A percentile compares a stretch with the other conserved stretches of the same genome.
Evolutionary conservation across 164 flowering plant genomes (phyloP).

Genomic region (Stephania cephalantha): DNA sequence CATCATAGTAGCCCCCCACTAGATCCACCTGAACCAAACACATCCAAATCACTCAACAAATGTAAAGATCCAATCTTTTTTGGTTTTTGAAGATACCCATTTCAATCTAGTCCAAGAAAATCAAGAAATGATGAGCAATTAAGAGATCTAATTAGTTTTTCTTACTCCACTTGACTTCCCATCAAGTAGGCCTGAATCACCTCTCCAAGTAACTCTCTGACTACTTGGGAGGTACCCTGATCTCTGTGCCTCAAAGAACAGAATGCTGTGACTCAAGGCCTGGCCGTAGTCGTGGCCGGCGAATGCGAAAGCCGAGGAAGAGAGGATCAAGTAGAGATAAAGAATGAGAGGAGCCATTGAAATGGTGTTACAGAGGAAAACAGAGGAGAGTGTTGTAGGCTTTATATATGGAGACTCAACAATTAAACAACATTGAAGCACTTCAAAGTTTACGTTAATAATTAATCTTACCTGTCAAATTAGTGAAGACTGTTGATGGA

Average conservation of each 20-base stretch:
- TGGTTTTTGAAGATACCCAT: not conserved
- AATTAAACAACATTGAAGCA: not conserved
- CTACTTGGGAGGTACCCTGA: conserved; percentile 74
- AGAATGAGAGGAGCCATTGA: conserved; percentile 35
- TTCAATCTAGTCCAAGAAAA: not conserved
- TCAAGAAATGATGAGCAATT: not conserved
- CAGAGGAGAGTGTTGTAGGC: not conserved
- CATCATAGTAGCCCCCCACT: conserved; percentile 94
- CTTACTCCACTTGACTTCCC: conserved; percentile 84
- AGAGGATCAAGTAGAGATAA: conserved; percentile 26
- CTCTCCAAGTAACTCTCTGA: conserved; percentile 88
- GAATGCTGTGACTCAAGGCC: conserved; percentile 78
- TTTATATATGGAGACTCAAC: too few species aligned
- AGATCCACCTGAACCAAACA: conserved; percentile 59
- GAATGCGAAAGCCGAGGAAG: conserved; percentile 30
- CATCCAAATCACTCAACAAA: not conserved
- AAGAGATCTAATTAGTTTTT: not conserved
- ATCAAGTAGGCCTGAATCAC: conserved; percentile 73
- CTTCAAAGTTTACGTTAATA: not conserved
- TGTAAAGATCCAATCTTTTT: too few species aligned
- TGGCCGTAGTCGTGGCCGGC: conserved; percentile 77
- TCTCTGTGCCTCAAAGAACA: conserved; percentile 94
- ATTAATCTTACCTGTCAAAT: not conserved
- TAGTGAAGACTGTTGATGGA: not conserved
- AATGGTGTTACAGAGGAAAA: conserved; percentile 17